Evolutionary conservation across 1,139 yeast species (phyloP).

Genomic region (Lodderomyces metapsilosis): DNA sequence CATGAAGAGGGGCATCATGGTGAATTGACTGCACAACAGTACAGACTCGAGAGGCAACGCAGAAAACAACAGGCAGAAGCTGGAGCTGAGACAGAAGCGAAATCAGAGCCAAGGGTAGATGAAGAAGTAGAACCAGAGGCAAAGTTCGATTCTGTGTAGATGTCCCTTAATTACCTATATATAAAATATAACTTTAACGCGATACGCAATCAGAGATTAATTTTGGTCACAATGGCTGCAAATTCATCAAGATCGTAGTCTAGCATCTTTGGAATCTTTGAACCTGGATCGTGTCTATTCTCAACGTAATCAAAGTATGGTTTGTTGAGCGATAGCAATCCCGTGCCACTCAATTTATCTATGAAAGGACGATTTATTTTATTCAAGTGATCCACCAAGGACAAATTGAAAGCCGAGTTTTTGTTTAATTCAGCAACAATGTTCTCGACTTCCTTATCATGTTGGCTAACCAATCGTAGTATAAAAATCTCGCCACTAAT

Average conservation of each 20-base stretch:
- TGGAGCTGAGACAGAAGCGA: neutral
- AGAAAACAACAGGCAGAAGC: slow-evolving; percentile 8
- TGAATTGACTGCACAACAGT: slow-evolving; percentile 32
- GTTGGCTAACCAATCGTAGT: slow-evolving; percentile 1
- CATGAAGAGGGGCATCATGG: slow-evolving; percentile 17
- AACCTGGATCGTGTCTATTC: slow-evolving; percentile 20
- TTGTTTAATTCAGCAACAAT: slow-evolving; percentile 10
- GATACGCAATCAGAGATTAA: neutral
- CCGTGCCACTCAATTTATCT: slow-evolving; percentile 43
- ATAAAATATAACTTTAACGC: neutral
- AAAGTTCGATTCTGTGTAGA: too few species aligned
- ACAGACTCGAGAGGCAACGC: slow-evolving; percentile 33
- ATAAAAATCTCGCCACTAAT: slow-evolving; percentile 4
- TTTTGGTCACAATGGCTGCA: slow-evolving; percentile 9
- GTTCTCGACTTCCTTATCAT: slow-evolving; percentile 20
- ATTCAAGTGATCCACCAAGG: slow-evolving; percentile 13
- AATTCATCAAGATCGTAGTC: slow-evolving; percentile 41
- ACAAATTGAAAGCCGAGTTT: neutral
- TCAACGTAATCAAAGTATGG: slow-evolving; percentile 34
- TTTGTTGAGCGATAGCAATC: slow-evolving; percentile 35
- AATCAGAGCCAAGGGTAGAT: too few species aligned
- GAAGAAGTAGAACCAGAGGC: too few species aligned
- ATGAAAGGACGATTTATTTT: slow-evolving; percentile 35
- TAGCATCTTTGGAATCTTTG: slow-evolving; percentile 16
- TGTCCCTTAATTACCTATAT: too few species aligned